phyloP scores from a whole-genome alignment of 2,329 filamentous ascomycete genomes.

The Phyllosticta capitalensis region DNA sequence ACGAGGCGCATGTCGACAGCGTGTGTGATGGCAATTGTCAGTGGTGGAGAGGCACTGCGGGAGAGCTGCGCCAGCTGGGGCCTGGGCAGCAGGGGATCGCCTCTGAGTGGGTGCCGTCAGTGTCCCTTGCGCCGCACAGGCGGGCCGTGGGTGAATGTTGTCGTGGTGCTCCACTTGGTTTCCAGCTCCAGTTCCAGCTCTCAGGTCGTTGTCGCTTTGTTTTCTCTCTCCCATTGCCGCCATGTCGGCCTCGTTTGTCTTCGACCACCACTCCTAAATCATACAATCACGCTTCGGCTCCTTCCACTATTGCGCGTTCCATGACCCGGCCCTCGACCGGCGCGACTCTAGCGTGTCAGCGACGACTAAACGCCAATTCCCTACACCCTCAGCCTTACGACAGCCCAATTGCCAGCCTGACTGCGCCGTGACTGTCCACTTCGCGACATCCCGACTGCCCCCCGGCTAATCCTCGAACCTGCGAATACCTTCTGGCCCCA shows the following conservation, averaged over 20 bases:
- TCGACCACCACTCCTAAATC: not conserved
- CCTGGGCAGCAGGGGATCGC: not conserved
- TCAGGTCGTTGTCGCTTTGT: not conserved
- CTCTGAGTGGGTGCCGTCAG: not conserved
- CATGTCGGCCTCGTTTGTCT: not conserved
- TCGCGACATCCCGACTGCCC: not conserved
- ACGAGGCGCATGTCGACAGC: not conserved
- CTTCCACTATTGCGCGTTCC: slow-evolving; percentile 2
- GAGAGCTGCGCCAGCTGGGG: not conserved
- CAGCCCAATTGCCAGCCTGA: slow-evolving; percentile 3
- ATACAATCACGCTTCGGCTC: not conserved
- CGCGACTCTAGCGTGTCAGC: slow-evolving; percentile 2
- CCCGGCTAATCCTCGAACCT: not conserved
- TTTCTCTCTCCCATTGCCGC: not conserved
- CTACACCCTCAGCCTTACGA: slow-evolving; percentile 10
- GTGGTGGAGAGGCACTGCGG: not conserved
- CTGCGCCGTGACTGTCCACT: not conserved
- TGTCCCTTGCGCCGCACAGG: not conserved
- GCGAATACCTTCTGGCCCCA: not conserved
- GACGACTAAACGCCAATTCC: slow-evolving; percentile 3
- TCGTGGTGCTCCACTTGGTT: not conserved
- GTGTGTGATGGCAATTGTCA: not conserved
- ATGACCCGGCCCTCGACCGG: slow-evolving; percentile 3
- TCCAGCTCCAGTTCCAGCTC: too few species aligned
- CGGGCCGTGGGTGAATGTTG: not conserved